Evolutionary conservation across 176 grass and related monocot species (phyloP).

Genomic region (Juncus inflexus): DNA sequence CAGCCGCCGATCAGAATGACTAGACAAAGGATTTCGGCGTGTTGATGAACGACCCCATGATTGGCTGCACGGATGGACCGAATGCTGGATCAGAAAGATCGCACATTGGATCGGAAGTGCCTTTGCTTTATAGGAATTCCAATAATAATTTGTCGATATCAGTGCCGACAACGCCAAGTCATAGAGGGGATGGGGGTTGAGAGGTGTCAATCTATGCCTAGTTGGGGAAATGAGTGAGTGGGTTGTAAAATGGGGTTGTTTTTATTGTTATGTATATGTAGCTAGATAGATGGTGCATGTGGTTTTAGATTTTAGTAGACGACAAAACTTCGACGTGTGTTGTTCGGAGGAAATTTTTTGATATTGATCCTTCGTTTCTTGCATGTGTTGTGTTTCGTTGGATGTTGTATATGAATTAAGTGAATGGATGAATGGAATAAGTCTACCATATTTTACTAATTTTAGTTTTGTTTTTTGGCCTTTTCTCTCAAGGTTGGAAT

Average conservation of each 20-base stretch:
- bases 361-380: no score
- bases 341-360: no score
- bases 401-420: no score
- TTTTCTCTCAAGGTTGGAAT: no score
- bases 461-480: no score
- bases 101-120: constrained; percentile 24
- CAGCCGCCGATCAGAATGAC: neutral
- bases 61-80: neutral
- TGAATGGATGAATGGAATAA: no score
- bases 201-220: constrained; percentile 24
- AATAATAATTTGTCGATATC: constrained; percentile 23
- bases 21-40: no score
- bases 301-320: neutral
- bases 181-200: constrained; percentile 14
- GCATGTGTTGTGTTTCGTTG: no score
- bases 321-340: no score
- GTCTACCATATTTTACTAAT: no score
- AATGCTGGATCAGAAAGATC: neutral
- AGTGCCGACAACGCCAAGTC: constrained; percentile 32
- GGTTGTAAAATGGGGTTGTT: neutral
- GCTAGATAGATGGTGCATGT: constrained; percentile 4
- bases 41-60: constrained; percentile 19
- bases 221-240: neutral
- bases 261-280: neutral
- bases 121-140: constrained; percentile 26